phyloP scores from a whole-genome alignment of 1,284 basidiomycete species.

The Cutaneotrichosporon sp. region DNA sequence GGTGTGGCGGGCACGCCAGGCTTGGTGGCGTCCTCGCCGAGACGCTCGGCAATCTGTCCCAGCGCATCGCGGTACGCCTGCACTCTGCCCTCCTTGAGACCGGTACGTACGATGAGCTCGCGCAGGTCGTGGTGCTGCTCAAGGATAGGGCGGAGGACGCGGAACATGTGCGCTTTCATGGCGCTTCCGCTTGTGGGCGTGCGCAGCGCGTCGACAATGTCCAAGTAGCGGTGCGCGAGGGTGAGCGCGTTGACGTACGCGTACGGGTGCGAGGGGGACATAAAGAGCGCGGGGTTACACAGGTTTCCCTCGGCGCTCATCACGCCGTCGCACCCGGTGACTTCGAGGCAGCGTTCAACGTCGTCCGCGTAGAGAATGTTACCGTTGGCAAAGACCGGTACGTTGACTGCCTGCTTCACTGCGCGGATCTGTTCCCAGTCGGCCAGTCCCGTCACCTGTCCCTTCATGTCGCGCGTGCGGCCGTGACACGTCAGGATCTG shows the following conservation, averaged over 20 bases:
- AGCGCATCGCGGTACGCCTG: conserved; percentile 56
- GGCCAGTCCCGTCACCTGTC: conserved; percentile 69
- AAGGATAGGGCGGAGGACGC: conserved; percentile 76
- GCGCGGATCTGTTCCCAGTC: conserved; percentile 79
- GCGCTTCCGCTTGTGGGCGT: conserved; percentile 70
- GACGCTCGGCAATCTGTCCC: conserved; percentile 59
- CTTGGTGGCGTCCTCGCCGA: conserved; percentile 55
- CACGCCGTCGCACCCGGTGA: conserved; percentile 82
- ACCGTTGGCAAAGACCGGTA: conserved; percentile 97
- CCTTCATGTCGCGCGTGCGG: conserved; percentile 83
- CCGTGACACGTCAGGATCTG: conserved; percentile 95
- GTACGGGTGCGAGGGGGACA: conserved; percentile 46
- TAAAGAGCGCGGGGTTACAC: conserved; percentile 85
- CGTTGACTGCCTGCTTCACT: conserved; percentile 77
- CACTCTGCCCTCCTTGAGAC: conserved; percentile 32
- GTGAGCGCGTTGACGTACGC: conserved; percentile 59
- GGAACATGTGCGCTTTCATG: conserved; percentile 89
- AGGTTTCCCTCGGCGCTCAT: conserved; percentile 96
- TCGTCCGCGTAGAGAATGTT: conserved; percentile 83
- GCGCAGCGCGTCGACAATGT: conserved; percentile 66
- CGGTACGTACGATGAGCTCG: conserved; percentile 49
- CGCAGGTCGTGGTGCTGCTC: conserved; percentile 66
- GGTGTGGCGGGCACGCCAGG: conserved; percentile 32
- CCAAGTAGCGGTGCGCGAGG: conserved; percentile 80
- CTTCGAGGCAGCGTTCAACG: conserved; percentile 66